Base-by-base conservation (phyloP, 768 basidiomycete genomes). In the Tylopilus intermedius region DNA sequence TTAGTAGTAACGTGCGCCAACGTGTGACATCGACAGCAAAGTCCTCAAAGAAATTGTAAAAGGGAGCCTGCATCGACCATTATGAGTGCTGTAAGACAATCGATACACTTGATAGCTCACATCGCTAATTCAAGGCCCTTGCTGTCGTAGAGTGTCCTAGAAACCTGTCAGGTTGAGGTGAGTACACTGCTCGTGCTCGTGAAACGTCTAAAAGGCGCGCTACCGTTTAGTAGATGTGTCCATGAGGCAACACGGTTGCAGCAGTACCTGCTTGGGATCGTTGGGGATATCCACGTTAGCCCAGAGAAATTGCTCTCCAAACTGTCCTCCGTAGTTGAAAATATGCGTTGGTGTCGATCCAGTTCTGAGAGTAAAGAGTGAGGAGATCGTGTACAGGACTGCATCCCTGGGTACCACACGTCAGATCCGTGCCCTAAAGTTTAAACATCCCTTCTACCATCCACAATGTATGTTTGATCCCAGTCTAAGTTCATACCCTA, bases 401-500 rank as follows among this genome's bases (percentile, higher is more conserved):
- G 87, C 86, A 87, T 88, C 15, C 85, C 85, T 86, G 47, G 18
- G 18, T 33, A 18, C 9, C 18, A 26, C 21, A 33, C 27, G 45
- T 46, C 42, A 52, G 53, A 24, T 11, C 24, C 18, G n/a, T 35
- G n/a, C 26, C 37, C 11, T 14, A 7, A 8, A 22, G 5, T n/a
- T 49, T 35, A 6, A n/a, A 8, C 21, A 8, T 29, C 35, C n/a
- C 56, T 71, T 53, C 18, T 54, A 82, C 86, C 86, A 60, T 89
- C 87, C 15, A 86, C 69, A 51, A 88, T 86, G 58, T 88, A 89
- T 0, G 87, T 86, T 58, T 81, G 66, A 59, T 88, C 86, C 87
- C 87, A 89, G 59, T 89, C 86, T 26, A 75, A 81, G 61, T 85
- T 86, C 85, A 87, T 86, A 8, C 87, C 87, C 73, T 76, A 45